Conservation (phyloP, 805 yeast genomes). For the Sungouiozyma ichnusensis region DNA sequence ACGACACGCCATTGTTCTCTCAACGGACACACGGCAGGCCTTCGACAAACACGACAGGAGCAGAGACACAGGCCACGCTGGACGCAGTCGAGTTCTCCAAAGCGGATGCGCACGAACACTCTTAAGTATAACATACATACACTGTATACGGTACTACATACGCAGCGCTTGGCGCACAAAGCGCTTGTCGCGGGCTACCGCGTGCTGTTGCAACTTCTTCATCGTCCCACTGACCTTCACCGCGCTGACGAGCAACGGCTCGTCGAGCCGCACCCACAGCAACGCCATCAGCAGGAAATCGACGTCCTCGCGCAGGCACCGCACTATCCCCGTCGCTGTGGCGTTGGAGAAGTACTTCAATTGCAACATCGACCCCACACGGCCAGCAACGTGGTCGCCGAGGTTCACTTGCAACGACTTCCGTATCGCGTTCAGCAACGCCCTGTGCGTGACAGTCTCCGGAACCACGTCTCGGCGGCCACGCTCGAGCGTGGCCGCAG, state of each 20-base stretch:
- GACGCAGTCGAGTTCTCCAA: conserved; percentile 39
- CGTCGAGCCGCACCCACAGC: conserved; percentile 40
- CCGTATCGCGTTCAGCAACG: conserved; percentile 44
- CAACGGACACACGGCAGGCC: conserved; percentile 32
- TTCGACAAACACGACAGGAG: conserved; percentile 1
- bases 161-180: too few species aligned
- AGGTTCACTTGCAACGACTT: conserved; percentile 48
- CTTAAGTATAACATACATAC: too few species aligned
- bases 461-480: conserved; percentile 4
- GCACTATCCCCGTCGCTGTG: conserved; percentile 75
- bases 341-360: conserved; percentile 71
- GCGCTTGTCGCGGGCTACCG: conserved; percentile 35
- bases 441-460: conserved; percentile 14
- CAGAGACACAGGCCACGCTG: conserved; percentile 11
- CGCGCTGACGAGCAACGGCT: conserved; percentile 45
- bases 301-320: conserved; percentile 60
- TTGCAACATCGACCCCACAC: conserved; percentile 46
- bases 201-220: conserved; percentile 65
- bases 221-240: conserved; percentile 79
- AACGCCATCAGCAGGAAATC: conserved; percentile 60
- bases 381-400: conserved; percentile 73
- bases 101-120: conserved; percentile 13
- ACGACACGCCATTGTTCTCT: conserved; percentile 49
- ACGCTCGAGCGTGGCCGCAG: conserved; percentile 7
- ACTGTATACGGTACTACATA: too few species aligned